Base-by-base conservation (phyloP, 1,139 yeast species). In the Hemisphaericaspora subhashii region DNA sequence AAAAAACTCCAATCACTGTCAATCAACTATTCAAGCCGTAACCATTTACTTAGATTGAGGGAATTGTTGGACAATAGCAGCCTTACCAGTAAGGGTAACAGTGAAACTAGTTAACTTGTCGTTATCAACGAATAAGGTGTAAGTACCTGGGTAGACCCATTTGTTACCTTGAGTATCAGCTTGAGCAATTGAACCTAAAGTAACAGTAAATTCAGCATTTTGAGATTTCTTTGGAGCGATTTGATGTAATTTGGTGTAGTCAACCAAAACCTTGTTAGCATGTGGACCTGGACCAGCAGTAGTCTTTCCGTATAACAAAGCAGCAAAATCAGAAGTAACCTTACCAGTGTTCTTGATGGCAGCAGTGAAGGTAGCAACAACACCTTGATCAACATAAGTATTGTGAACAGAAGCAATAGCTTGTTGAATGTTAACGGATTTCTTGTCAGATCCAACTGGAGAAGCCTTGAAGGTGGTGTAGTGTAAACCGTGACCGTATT, bases 81-180 rank as follows among this genome's bases (percentile, higher is more conserved):
- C 35, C n/a, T 22, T 10, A 34, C 41, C n/a, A n/a, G 29, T 33
- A 37, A 37, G 39, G 13, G 22, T 21, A 21, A 37, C 26, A 26
- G 33, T 31, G 32, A 30, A 37, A 9, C 30, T 32, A 15, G 36
- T 21, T 37, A 26, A 26, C 9, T 5, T 13, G 17, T 38, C 41
- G 15, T 27, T 31, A 12, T 38, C 41, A 18, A 38, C 41, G 18
- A 31, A 27, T 23, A 38, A 38, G 24, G 35, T 38, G 38, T 38
- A 38, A 30, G 35, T 35, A 38, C 41, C 41, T 27, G 41, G 41
- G 37, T 35, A 35, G 6, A 38, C 24, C 28, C 33, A 38, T 16
- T 21, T 38, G 32, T 38, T 38, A 25, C 41, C 41, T 10, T 35
- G 12, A 16, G 35, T 5, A 28, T 38, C 41, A 23, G 33, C 31